phyloP scores from a whole-genome alignment of 495 filamentous ascomycete species.

The Aspergillus nidulans region DNA sequence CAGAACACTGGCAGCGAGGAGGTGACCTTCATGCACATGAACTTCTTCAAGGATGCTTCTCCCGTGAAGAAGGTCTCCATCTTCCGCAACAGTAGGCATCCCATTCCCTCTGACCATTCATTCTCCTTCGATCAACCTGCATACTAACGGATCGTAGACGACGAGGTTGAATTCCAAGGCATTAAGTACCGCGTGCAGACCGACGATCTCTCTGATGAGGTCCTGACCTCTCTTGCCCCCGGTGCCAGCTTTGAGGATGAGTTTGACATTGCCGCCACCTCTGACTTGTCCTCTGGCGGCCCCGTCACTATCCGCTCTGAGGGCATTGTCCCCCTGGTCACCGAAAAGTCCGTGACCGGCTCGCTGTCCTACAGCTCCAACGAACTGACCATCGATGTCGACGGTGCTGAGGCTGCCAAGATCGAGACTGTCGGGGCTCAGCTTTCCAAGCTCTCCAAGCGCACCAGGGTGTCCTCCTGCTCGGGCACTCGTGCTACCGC shows the following conservation, averaged over 20 bases:
- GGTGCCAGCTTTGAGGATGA: constrained; percentile 52
- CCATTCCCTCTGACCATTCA: background rate
- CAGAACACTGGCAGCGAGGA: constrained; percentile 53
- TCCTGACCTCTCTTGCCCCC: constrained; percentile 52
- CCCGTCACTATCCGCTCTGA: constrained; percentile 45
- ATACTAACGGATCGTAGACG: constrained; percentile 25
- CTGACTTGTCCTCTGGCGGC: constrained; percentile 49
- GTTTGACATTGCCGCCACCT: constrained; percentile 54
- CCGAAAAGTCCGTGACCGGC: constrained; percentile 42
- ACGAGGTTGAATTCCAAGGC: constrained; percentile 52
- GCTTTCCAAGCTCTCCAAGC: constrained; percentile 43
- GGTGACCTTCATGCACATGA: constrained; percentile 57
- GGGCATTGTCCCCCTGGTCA: constrained; percentile 45
- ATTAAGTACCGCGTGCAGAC: constrained; percentile 48
- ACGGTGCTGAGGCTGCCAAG: constrained; percentile 46
- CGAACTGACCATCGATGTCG: constrained; percentile 42
- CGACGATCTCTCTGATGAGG: constrained; percentile 41
- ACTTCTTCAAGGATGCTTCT: constrained; percentile 54
- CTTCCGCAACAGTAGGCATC: constrained; percentile 45
- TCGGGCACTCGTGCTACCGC: constrained; percentile 36
- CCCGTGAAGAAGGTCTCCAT: constrained; percentile 59
- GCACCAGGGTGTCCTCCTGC: constrained; percentile 48
- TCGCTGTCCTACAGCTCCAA: constrained; percentile 43
- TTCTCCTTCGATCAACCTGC: background rate
- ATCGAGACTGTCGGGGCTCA: constrained; percentile 40